Percentiles rank a stretch among this genome's conserved stretches.
These are phyloP conservation scores for Taphrina pruni DNA, from an alignment of 1,139 yeast genomes.

Conservation along the genomic window DNA sequence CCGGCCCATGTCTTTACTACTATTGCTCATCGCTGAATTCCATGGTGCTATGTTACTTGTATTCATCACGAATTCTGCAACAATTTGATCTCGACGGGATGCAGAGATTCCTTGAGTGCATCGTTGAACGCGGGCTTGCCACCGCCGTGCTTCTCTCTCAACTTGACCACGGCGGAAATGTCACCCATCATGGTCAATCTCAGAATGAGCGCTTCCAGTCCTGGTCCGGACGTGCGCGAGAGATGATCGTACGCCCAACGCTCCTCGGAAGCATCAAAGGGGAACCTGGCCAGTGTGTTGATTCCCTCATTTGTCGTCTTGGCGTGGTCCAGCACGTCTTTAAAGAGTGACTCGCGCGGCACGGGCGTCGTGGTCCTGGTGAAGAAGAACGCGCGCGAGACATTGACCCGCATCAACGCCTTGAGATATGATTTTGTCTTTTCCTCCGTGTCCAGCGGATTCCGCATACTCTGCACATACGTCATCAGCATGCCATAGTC, in stretches of 20 bases:
- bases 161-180: constrained; percentile 13
- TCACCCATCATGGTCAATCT: constrained; percentile 33
- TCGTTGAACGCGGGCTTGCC: constrained; percentile 10
- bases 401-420: constrained; percentile 22
- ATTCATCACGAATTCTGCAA: not conserved
- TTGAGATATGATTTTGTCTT: constrained; percentile 16
- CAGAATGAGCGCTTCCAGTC: constrained; percentile 29
- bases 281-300: constrained; percentile 15
- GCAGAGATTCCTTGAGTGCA: constrained; percentile 4
- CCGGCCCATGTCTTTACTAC: not conserved
- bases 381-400: constrained; percentile 26
- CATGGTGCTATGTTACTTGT: not conserved
- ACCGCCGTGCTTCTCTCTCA: constrained; percentile 25
- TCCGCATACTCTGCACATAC: constrained; percentile 32
- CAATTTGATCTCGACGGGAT: constrained; percentile 2
- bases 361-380: constrained; percentile 18
- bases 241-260: constrained; percentile 28
- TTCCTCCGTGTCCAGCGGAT: constrained; percentile 26
- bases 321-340: constrained; percentile 11
- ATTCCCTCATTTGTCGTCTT: constrained; percentile 14
- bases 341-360: constrained; percentile 18
- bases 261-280: constrained; percentile 23
- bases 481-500: constrained; percentile 10
- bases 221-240: constrained; percentile 11
- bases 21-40: constrained; percentile 1